Conservation (phyloP, 768 basidiomycete genomes). For the Asterophora lycoperdoides region DNA sequence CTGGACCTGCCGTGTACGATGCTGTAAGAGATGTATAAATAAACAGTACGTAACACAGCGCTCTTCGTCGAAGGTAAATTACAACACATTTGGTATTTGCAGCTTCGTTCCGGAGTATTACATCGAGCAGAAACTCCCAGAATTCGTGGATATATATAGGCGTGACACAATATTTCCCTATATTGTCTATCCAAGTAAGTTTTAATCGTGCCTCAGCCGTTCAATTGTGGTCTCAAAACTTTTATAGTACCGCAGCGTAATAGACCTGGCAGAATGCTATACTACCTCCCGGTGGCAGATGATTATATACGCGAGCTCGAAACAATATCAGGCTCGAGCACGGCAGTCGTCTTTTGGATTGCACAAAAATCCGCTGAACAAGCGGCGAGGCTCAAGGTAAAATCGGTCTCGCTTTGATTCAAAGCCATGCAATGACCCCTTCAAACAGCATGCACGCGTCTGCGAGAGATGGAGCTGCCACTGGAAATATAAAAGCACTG, state of each 20-base stretch:
- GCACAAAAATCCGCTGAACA: slow-evolving; percentile 25
- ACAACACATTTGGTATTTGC: neutral
- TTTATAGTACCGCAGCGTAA: slow-evolving; percentile 12
- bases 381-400: slow-evolving; percentile 11
- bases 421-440: neutral
- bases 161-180: slow-evolving; percentile 29
- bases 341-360: slow-evolving; percentile 24
- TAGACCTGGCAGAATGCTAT: slow-evolving; percentile 20
- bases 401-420: neutral
- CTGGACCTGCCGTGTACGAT: slow-evolving; percentile 35
- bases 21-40: slow-evolving; percentile 32
- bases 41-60: slow-evolving; percentile 22
- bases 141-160: slow-evolving; percentile 22
- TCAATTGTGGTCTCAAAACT: neutral
- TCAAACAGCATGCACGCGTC: slow-evolving; percentile 28
- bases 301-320: slow-evolving; percentile 27
- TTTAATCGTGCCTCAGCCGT: neutral
- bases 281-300: slow-evolving; percentile 21
- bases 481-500: slow-evolving; percentile 21
- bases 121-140: slow-evolving; percentile 22
- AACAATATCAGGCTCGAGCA: slow-evolving; percentile 10
- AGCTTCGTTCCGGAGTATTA: slow-evolving; percentile 30
- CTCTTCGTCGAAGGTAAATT: too few relatives aligned
- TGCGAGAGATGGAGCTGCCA: slow-evolving; percentile 32
- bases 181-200: slow-evolving; percentile 22